Evolutionary conservation across 306 rosid species (phyloP).

Genomic region (Cicer cuneatum): DNA sequence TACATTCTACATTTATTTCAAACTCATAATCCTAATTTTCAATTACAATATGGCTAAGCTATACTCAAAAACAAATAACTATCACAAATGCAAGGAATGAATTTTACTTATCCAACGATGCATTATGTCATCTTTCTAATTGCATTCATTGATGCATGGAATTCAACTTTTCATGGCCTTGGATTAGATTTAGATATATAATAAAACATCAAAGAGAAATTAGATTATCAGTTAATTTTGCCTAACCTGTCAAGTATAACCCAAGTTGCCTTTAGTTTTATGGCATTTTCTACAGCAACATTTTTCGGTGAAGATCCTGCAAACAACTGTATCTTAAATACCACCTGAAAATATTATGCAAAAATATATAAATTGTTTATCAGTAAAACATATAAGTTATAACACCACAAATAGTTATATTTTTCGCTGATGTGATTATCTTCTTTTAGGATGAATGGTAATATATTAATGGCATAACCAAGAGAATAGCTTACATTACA

Average conservation of each 20-base stretch:
- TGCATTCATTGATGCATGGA: background rate
- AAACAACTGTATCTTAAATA: conserved; percentile 55
- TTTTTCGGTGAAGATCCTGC: conserved; percentile 57
- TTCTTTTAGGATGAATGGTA: conserved; percentile 3
- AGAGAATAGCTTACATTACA: background rate
- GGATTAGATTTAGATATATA: background rate
- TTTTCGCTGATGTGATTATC: conserved; percentile 4
- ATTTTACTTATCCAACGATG: conserved; percentile 7
- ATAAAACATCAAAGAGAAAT: conserved; percentile 23
- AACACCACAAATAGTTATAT: background rate
- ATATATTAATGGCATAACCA: background rate
- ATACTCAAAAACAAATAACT: background rate
- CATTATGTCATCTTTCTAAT: background rate
- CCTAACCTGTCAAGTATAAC: conserved; percentile 77
- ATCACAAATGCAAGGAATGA: conserved; percentile 13
- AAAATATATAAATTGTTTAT: conserved; percentile 29
- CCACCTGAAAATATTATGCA: conserved; percentile 60
- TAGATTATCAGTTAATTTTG: conserved; percentile 24
- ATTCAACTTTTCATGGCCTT: conserved; percentile 6
- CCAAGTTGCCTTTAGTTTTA: conserved; percentile 66
- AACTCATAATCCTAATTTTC: background rate
- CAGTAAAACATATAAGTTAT: conserved; percentile 6
- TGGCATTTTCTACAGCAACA: conserved; percentile 56
- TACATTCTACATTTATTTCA: background rate
- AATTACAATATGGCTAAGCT: background rate